Evolutionary conservation across 345 rosid species (phyloP).

Genomic region (Eucalyptus albens): DNA sequence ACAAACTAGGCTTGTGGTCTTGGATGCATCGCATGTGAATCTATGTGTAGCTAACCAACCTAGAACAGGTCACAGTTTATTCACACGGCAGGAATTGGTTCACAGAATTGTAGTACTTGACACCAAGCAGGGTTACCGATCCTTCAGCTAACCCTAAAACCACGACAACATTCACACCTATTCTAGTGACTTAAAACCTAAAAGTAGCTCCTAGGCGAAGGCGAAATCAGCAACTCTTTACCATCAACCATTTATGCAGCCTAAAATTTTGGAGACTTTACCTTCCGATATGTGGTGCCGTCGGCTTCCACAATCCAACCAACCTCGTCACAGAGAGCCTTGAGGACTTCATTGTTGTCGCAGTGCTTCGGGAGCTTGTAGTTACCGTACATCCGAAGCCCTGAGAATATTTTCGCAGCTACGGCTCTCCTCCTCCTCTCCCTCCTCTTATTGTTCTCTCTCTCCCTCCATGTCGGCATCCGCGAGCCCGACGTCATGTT

Average conservation of each 20-base stretch:
- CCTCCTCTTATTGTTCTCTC: slow-evolving; percentile 85
- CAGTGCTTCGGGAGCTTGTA: slow-evolving; percentile 90
- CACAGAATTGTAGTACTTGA: not conserved
- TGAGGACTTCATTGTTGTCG: slow-evolving; percentile 85
- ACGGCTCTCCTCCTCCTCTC: slow-evolving; percentile 84
- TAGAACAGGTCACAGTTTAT: not conserved
- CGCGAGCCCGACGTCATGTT: slow-evolving; percentile 70
- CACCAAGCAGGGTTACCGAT: not conserved
- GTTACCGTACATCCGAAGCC: slow-evolving; percentile 73
- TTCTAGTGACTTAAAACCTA: not conserved
- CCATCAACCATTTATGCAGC: not conserved
- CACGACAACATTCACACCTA: not conserved
- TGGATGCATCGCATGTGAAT: not conserved
- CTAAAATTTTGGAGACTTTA: not conserved
- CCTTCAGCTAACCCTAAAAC: not conserved
- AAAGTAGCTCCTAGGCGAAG: not conserved
- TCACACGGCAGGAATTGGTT: not conserved
- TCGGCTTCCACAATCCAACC: slow-evolving; percentile 85
- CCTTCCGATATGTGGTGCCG: slow-evolving; percentile 90
- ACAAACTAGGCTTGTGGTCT: not conserved
- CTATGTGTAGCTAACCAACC: not conserved
- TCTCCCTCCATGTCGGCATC: slow-evolving; percentile 77
- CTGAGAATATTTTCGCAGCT: slow-evolving; percentile 78
- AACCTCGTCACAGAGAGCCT: slow-evolving; percentile 78
- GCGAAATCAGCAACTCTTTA: not conserved